Conservation (phyloP, 2,329 filamentous ascomycete genomes). For the Tolypocladium album region DNA sequence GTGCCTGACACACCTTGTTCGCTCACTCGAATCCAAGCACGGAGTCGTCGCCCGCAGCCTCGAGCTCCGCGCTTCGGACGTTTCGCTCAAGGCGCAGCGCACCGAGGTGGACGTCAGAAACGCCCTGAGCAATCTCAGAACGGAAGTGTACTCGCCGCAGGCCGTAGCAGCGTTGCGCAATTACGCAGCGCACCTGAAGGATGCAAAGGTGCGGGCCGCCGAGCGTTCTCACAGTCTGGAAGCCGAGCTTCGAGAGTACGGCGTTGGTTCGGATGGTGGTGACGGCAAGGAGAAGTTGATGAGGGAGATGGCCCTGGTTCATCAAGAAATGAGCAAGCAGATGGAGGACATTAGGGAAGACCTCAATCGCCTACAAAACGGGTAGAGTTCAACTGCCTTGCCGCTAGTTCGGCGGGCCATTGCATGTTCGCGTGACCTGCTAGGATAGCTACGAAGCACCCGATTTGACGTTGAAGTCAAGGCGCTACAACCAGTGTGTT, state of each 20-base stretch:
- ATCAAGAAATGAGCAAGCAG: constrained; percentile 37
- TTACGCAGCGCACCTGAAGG: constrained; percentile 38
- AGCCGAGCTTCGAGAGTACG: constrained; percentile 38
- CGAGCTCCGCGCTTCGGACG: constrained; percentile 37
- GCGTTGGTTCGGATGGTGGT: constrained; percentile 26
- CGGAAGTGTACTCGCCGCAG: constrained; percentile 34
- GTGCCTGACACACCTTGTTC: constrained; percentile 32
- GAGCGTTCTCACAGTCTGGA: constrained; percentile 30
- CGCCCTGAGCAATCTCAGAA: constrained; percentile 21
- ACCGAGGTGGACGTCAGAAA: constrained; percentile 26
- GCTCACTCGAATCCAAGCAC: constrained; percentile 43
- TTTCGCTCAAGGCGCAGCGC: constrained; percentile 30
- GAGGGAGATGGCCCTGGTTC: constrained; percentile 42
- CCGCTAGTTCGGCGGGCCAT: too few species aligned
- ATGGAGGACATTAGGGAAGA: constrained; percentile 39
- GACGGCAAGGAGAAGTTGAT: constrained; percentile 35
- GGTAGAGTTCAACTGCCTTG: neutral
- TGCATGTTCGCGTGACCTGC: too few species aligned
- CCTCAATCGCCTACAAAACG: constrained; percentile 22
- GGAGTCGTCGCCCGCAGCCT: constrained; percentile 38
- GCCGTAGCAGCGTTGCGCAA: constrained; percentile 29
- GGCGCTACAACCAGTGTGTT: neutral
- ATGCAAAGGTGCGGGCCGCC: constrained; percentile 32
- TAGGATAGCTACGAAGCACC: too few species aligned
- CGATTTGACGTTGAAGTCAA: too few species aligned